A percentile compares a stretch with the other conserved stretches of the same genome.
These are phyloP conservation scores for Neonothopanus nambi DNA, from an alignment of 1,284 basidiomycete species.

Conservation along the genomic window DNA sequence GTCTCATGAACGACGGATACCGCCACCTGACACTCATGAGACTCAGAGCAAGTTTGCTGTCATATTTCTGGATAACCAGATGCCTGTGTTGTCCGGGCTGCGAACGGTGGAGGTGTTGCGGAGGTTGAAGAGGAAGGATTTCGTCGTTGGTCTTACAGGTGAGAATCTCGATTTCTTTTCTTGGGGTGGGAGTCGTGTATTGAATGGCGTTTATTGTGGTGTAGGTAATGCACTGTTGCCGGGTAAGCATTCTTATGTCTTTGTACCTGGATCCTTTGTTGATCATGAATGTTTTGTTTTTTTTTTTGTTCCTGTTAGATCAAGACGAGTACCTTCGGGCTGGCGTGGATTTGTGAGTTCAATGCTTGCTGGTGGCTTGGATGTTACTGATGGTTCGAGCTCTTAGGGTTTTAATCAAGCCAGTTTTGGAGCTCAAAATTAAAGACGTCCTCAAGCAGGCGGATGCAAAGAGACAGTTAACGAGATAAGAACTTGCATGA, in stretches of 20 bases:
- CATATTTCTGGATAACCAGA: slow-evolving; percentile 73
- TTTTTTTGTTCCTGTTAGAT: slow-evolving; percentile 1
- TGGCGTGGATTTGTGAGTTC: slow-evolving; percentile 59
- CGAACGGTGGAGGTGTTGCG: slow-evolving; percentile 59
- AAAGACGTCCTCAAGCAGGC: slow-evolving; percentile 40
- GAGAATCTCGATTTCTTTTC: slow-evolving; percentile 23
- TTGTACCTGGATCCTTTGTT: not conserved
- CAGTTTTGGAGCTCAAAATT: slow-evolving; percentile 47
- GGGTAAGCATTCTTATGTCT: slow-evolving; percentile 27
- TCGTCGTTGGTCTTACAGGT: slow-evolving; percentile 65
- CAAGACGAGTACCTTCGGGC: slow-evolving; percentile 58
- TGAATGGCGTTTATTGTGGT: slow-evolving; percentile 22
- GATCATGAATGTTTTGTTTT: not conserved
- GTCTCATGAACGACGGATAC: too few relatives aligned
- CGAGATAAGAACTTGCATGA: too few relatives aligned
- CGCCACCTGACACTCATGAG: too few relatives aligned
- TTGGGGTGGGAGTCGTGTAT: not conserved
- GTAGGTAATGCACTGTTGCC: slow-evolving; percentile 64
- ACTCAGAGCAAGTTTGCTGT: slow-evolving; percentile 31
- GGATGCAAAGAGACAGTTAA: slow-evolving; percentile 29
- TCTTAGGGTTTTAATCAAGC: slow-evolving; percentile 47
- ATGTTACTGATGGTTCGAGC: not conserved
- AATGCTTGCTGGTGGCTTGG: not conserved
- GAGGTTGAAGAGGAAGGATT: slow-evolving; percentile 53
- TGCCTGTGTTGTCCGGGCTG: slow-evolving; percentile 69